Evolutionary conservation across 345 rosid species (phyloP), one percentile per base, ranked within the genome.

Genomic region (Lumnitzera racemosa): DNA sequence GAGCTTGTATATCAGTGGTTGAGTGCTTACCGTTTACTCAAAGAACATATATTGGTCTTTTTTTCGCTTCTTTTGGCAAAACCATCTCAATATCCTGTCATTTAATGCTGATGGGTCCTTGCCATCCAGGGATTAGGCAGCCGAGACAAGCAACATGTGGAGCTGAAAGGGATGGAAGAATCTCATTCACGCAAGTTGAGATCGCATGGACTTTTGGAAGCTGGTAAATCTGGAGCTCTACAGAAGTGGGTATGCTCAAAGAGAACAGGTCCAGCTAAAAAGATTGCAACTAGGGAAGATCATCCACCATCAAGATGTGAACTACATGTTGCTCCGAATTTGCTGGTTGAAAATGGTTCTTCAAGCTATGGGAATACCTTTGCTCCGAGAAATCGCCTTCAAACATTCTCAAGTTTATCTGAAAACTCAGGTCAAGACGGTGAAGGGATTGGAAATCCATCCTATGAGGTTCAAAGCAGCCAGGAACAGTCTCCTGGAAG

Each of bases 181-280:
- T 68, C 56, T 62, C 74, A 69, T 51, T 57, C 53, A 49, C 65
- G 61, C 49, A 76, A 51, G 23, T 55, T 55, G 14, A 62, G 67
- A 49, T 63, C 73, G 55, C 67, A 57, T 51, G 59, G 74, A 69
- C 76, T 71, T 63, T 62, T 57, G 51, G 74, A 67, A 56, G 29
- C 80, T 5, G 61, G 76, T 83, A 80, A 73, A 66, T 78, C 77
- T 64, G 83, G 87, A 72, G 75, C 77, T 57, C 79, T 77, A 55
- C 76, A 77, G 64, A 83, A 74, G 55, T 77, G 95, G 84, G 74
- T 75, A 61, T 66, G 85, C 69, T 76, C 95, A 4, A 86, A 88
- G 77, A 79, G 77, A 76, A 71, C 80, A 24, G 68, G 78, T 70
- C 58, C 78, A 20, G 48, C 78, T 12, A 90, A 81, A 78, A 86